phyloP scores from a whole-genome alignment of 805 yeast species.

The Huiozyma naganishii region DNA sequence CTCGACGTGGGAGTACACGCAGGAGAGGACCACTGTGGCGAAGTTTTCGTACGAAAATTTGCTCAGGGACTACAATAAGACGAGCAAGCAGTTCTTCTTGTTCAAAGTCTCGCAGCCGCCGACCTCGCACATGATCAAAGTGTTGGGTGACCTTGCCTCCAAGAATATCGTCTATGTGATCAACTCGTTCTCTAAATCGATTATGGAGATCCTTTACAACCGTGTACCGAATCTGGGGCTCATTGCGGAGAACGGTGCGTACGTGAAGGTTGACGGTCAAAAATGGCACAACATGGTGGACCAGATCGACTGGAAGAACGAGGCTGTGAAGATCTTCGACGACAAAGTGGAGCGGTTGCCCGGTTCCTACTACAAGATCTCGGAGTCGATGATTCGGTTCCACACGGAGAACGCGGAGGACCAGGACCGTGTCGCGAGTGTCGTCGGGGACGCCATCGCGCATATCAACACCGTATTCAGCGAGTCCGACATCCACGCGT shows the following conservation, averaged over 20 bases:
- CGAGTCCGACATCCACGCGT: slow-evolving; percentile 62
- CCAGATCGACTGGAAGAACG: slow-evolving; percentile 34
- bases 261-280: slow-evolving; percentile 40
- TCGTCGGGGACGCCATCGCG: slow-evolving; percentile 75
- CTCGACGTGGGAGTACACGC: slow-evolving; percentile 40
- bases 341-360: slow-evolving; percentile 61
- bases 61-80: slow-evolving; percentile 18
- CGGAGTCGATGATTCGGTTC: slow-evolving; percentile 67
- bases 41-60: slow-evolving; percentile 24
- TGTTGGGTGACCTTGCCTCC: slow-evolving; percentile 53
- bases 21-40: slow-evolving; percentile 28
- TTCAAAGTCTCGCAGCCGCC: slow-evolving; percentile 42
- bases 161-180: slow-evolving; percentile 60
- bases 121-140: slow-evolving; percentile 46
- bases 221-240: slow-evolving; percentile 64
- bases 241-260: slow-evolving; percentile 87
- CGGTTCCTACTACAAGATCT: slow-evolving; percentile 59
- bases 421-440: slow-evolving; percentile 49
- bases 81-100: slow-evolving; percentile 34
- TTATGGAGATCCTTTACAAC: slow-evolving; percentile 56
- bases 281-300: slow-evolving; percentile 57
- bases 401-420: slow-evolving; percentile 61
- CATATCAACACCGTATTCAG: slow-evolving; percentile 70
- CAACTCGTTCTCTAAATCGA: slow-evolving; percentile 51
- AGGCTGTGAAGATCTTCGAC: slow-evolving; percentile 26